Base-by-base conservation (phyloP, 495 filamentous ascomycete species). In the Aspergillus avenaceus region DNA sequence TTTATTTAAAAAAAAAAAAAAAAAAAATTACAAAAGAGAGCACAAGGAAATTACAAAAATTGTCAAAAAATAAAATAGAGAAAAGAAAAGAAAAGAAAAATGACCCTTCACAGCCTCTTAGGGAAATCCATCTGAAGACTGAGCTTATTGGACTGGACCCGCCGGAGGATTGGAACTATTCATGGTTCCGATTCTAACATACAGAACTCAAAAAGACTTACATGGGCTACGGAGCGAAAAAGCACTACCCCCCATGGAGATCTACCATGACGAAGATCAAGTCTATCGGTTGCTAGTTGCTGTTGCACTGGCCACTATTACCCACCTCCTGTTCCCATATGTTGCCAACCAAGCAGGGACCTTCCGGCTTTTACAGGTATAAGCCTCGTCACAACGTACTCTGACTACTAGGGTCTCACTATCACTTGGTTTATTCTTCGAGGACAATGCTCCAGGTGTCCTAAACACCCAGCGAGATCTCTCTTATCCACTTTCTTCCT, bases 251-350 rank as follows among this genome's bases (percentile, higher is more conserved):
- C 45, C 47, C 43, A 61, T 50, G 53, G 38, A 60, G 66, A 73
- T 73, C 64, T 67, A 60, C 64, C 52, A 58, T 63, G 56, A 63
- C 54, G 65, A 60, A 69, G 67, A 72, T 72, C 67, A 65, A 61
- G 60, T 70, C 64, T 71, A 73, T 73, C 67, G 66, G 62, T 52
- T 67, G 64, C 64, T 69, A 71, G 61, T 66, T 53, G 36, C 37
- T 41, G 41, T 63, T 58, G 65, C 67, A 70, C 62, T 65, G 69
- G 63, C 67, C 69, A 72, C 62, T 59, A 49, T 49, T 65, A 53
- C 52, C 56, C 53, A 62, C 55, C 50, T 50, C 27, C 41, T 40
- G 27, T 53, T 53, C 49, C 42, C 52, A 38, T 49, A 54, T 60
- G 11, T 38, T 45, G 16, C 47, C 46, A 49, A 47, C 31, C 45